Base-by-base conservation (phyloP, 352 stramenopile genomes). In the Phytophthora citricola region DNA sequence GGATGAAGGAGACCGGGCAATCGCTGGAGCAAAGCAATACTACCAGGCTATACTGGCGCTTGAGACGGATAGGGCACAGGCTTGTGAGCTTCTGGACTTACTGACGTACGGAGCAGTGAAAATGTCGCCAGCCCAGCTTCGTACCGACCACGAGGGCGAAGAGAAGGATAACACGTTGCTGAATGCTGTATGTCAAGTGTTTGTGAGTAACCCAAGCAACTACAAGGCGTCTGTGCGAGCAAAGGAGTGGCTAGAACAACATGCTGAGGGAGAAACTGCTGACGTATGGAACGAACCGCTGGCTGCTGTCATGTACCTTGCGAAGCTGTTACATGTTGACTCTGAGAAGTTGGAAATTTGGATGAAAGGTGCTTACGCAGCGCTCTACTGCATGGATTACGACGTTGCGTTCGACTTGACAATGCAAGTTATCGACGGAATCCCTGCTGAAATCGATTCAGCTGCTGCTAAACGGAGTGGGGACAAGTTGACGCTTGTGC, bases 341-440 rank as follows among this genome's bases (percentile, higher is more conserved):
- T 56, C 64, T 10, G 41, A 71, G 14, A 76, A 76, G 39, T 54
- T 81, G 22, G 65, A 79, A 40, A 88, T 91, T 38, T 59, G 72
- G 65, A 77, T 91, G 65, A 88, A 90, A 66, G 81, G 79, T 9
- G 79, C 83, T 5, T 90, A 91, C 54, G 78, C 85, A 5, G 81
- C 85, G 3, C 57, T 93, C 1, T 91, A 91, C 32, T 90, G 81
- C 34, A 71, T 75, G 32, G 83, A 93, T 58, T 91, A 81, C 20
- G 81, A 91, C 32, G 75, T 85, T 46, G 79, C 83, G 12, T 77
- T 82, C 29, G 55, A 69, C 10, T 58, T 93, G 31, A 84, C 77
- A 1, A 78, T 71, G 32, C 56, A 79, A 55, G 63, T 90, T 20
- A 67, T 79, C 4, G 55, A 71, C 40, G 71, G 49, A 4, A 68